Conservation (phyloP, 2,329 filamentous ascomycete species). For the Talaromyces sp. region DNA sequence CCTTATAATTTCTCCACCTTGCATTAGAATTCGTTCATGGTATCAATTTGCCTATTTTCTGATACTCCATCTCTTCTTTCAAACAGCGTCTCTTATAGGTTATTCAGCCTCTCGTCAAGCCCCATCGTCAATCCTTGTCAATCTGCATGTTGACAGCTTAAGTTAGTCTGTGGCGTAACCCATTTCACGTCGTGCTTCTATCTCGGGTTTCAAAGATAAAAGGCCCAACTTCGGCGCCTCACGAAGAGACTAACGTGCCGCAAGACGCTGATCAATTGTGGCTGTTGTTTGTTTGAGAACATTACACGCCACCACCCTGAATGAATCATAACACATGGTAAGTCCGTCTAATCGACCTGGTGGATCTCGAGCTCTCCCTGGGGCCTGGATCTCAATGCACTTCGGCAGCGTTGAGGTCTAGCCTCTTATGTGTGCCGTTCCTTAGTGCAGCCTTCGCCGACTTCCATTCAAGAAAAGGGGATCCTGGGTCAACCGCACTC, state of each 20-base stretch:
- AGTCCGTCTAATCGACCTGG: background rate
- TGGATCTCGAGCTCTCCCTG: conserved; percentile 3
- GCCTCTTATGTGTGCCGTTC: background rate
- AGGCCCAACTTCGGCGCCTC: background rate
- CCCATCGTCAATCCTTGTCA: conserved; percentile 5
- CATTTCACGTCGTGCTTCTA: background rate
- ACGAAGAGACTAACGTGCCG: conserved; percentile 1
- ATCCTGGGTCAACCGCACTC: background rate
- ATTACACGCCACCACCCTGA: background rate
- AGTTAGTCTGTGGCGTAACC: background rate
- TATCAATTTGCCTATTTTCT: background rate
- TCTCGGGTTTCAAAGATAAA: background rate
- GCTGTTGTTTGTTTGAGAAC: conserved; percentile 1
- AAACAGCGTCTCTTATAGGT: background rate
- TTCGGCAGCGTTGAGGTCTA: background rate
- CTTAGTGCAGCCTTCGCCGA: conserved; percentile 3
- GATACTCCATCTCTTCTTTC: background rate
- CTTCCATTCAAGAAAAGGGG: background rate
- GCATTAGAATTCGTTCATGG: background rate
- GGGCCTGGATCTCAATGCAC: background rate
- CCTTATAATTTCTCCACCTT: background rate
- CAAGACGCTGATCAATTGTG: conserved; percentile 1
- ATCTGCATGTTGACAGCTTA: background rate
- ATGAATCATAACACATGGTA: conserved; percentile 1
- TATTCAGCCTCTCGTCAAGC: background rate